Conservation (phyloP, 257 asterid species). For the Fraxinus pennsylvanica region DNA sequence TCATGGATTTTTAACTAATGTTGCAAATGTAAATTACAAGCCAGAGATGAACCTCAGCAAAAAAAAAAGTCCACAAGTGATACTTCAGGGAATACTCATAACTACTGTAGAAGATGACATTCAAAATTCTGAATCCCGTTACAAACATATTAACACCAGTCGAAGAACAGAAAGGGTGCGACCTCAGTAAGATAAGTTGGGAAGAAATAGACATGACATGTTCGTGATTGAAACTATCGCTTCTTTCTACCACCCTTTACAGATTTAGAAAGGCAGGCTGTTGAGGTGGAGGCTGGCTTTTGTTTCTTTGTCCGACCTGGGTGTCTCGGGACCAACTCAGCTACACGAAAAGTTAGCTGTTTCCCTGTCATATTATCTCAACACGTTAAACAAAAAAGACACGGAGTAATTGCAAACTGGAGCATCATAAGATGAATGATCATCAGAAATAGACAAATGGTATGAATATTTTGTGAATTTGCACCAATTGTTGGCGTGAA, state of each 20-base stretch:
- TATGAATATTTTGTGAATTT: too few species aligned
- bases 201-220: not conserved
- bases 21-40: not conserved
- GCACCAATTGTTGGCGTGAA: not conserved
- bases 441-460: too few species aligned
- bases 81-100: too few species aligned
- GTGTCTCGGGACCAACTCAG: conserved; percentile 90
- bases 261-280: conserved; percentile 62
- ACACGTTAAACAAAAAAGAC: not conserved
- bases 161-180: not conserved
- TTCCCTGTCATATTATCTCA: conserved; percentile 57
- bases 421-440: too few species aligned
- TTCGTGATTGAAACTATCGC: conserved; percentile 39
- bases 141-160: not conserved
- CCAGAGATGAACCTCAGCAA: too few species aligned
- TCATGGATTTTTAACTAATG: not conserved
- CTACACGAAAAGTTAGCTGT: conserved; percentile 74
- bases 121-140: too few species aligned
- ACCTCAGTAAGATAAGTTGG: not conserved
- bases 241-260: conserved; percentile 91
- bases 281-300: conserved; percentile 61
- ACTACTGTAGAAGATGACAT: too few species aligned
- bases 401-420: too few species aligned
- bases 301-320: conserved; percentile 90
- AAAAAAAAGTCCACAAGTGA: too few species aligned